Percentiles rank a stretch among this genome's conserved stretches.
Conservation (phyloP, 371 early-diverging fungal species). For the Batkoa obscura region DNA sequence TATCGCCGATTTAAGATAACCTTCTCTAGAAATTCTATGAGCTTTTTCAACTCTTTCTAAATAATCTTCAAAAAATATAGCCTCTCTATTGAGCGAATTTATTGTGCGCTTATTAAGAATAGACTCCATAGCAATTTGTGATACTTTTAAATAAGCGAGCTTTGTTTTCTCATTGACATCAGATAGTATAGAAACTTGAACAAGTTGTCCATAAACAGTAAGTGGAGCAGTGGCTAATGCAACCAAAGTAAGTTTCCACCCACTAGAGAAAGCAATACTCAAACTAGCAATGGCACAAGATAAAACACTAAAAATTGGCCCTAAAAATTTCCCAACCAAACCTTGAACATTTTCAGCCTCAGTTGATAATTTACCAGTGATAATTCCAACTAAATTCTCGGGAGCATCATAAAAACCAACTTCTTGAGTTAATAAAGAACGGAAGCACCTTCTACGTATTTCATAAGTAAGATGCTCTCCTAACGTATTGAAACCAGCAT, state of each 20-base stretch:
- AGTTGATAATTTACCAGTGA: slow-evolving; percentile 61
- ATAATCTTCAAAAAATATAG: slow-evolving; percentile 35
- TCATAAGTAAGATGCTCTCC: slow-evolving; percentile 33
- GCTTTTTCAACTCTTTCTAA: slow-evolving; percentile 34
- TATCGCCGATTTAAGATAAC: slow-evolving; percentile 28
- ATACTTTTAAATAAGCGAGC: slow-evolving; percentile 44
- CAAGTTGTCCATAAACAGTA: slow-evolving; percentile 18
- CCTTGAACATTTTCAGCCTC: slow-evolving; percentile 55
- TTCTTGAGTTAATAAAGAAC: slow-evolving; percentile 52
- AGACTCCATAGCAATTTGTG: slow-evolving; percentile 65
- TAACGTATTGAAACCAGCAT: slow-evolving; percentile 16
- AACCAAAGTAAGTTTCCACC: slow-evolving; percentile 74
- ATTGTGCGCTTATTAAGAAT: slow-evolving; percentile 74
- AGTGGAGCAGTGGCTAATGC: slow-evolving; percentile 26
- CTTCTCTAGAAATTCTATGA: slow-evolving; percentile 31
- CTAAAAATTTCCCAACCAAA: slow-evolving; percentile 42
- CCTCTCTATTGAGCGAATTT: slow-evolving; percentile 57
- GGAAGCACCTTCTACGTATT: slow-evolving; percentile 31
- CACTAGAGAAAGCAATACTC: slow-evolving; percentile 35
- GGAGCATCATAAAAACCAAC: slow-evolving; percentile 72
- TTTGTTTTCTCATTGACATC: slow-evolving; percentile 36
- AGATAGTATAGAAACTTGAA: slow-evolving; percentile 14
- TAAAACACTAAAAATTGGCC: slow-evolving; percentile 31
- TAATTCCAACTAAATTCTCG: slow-evolving; percentile 59
- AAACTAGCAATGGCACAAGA: slow-evolving; percentile 22